Evolutionary conservation across 306 rosid species (phyloP).

Genomic region (Comarum palustre): DNA sequence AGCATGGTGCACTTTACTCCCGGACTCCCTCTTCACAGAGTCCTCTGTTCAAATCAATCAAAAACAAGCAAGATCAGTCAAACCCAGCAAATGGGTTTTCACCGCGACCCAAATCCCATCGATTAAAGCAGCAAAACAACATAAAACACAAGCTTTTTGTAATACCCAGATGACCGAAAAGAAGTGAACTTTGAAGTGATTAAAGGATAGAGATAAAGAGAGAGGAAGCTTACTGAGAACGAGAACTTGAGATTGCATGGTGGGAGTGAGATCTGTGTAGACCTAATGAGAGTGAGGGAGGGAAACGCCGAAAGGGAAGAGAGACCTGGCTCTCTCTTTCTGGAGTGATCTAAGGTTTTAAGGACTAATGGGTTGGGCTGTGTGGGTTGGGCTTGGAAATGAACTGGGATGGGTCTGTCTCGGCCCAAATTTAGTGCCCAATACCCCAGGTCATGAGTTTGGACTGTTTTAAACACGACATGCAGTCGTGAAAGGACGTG

Average conservation of each 20-base stretch:
- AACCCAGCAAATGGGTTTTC: conserved; percentile 3
- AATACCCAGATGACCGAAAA: neutral
- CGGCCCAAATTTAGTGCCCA: too few species aligned
- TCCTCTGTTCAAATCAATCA: conserved; percentile 57
- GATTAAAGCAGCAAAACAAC: neutral
- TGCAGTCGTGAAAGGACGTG: too few species aligned
- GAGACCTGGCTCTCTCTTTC: neutral
- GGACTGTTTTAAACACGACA: too few species aligned
- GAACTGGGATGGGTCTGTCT: too few species aligned
- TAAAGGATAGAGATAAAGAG: neutral
- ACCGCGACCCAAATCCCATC: neutral
- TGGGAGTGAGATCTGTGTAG: conserved; percentile 13
- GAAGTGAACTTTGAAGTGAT: neutral
- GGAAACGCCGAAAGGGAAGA: too few species aligned
- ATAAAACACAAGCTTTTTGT: neutral
- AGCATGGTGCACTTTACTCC: conserved; percentile 84
- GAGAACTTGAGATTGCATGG: conserved; percentile 57
- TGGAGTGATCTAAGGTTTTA: neutral
- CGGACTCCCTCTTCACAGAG: conserved; percentile 88
- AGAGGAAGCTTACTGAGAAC: conserved; percentile 42
- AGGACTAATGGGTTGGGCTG: conserved; percentile 8
- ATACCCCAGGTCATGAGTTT: too few species aligned
- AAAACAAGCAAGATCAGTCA: conserved; percentile 5
- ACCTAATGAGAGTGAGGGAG: neutral
- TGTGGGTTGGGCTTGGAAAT: too few species aligned